Percentiles rank a stretch among this genome's conserved stretches.
phyloP scores from a whole-genome alignment of 768 basidiomycete genomes.

The Panaeolus papilionaceus region DNA sequence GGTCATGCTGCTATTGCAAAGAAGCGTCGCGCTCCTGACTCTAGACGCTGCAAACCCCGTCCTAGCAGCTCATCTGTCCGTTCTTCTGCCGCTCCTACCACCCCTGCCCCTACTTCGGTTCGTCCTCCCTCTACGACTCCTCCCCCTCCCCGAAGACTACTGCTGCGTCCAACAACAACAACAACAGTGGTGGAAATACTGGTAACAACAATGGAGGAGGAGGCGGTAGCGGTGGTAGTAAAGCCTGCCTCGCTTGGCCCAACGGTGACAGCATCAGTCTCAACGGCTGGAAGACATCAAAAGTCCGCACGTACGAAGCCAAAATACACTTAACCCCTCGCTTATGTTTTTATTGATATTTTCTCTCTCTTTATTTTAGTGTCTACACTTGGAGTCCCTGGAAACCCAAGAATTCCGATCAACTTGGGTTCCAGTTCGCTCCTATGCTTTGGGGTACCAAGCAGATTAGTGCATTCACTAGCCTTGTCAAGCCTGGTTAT shows the following conservation, averaged over 20 bases:
- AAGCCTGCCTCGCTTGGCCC: slow-evolving; percentile 75
- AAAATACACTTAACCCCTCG: not conserved
- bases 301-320: slow-evolving; percentile 48
- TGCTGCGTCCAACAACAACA: slow-evolving; percentile 5
- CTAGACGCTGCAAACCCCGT: slow-evolving; percentile 64
- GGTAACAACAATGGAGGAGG: not conserved
- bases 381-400: slow-evolving; percentile 74
- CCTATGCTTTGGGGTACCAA: slow-evolving; percentile 77
- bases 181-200: too few relatives aligned
- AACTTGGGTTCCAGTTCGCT: slow-evolving; percentile 57
- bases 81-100: slow-evolving; percentile 26
- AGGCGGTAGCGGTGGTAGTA: slow-evolving; percentile 37
- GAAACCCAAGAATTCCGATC: slow-evolving; percentile 45
- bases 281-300: slow-evolving; percentile 51
- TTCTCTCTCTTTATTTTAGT: slow-evolving; percentile 33
- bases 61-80: slow-evolving; percentile 37
- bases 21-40: slow-evolving; percentile 52
- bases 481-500: slow-evolving; percentile 54
- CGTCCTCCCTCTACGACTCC: slow-evolving; percentile 27
- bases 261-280: slow-evolving; percentile 58
- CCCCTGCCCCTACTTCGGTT: slow-evolving; percentile 22
- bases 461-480: slow-evolving; percentile 54
- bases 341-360: not conserved
- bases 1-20: slow-evolving; percentile 52
- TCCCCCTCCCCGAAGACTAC: slow-evolving; percentile 15